Evolutionary conservation across 768 basidiomycete species (phyloP).

Genomic region (Lactarius deliciosus): DNA sequence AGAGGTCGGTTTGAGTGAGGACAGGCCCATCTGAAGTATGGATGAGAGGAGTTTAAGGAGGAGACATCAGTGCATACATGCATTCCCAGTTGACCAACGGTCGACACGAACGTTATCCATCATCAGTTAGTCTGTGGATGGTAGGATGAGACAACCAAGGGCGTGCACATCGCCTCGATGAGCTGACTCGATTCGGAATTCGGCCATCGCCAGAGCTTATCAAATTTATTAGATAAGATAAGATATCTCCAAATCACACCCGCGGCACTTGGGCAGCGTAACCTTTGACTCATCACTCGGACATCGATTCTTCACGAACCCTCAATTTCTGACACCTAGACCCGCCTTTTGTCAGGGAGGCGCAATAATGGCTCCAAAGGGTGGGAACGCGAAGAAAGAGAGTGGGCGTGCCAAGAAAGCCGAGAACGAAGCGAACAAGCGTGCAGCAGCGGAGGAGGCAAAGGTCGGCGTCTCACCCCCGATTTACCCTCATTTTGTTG

Average conservation of each 20-base stretch:
- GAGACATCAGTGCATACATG: constrained; percentile 21
- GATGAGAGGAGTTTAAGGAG: neutral
- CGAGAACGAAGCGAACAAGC: constrained; percentile 84
- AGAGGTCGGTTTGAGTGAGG: constrained; percentile 76
- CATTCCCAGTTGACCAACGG: constrained; percentile 24
- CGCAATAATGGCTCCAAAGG: constrained; percentile 75
- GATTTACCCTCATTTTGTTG: neutral
- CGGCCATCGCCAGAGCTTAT: constrained; percentile 4
- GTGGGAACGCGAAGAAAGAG: constrained; percentile 91
- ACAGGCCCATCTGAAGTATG: constrained; percentile 66
- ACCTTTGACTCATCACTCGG: constrained; percentile 1
- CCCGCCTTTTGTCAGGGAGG: neutral
- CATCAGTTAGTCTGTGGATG: neutral
- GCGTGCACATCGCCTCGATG: neutral
- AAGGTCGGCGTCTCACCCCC: constrained; percentile 45
- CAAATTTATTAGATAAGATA: constrained; percentile 18
- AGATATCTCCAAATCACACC: constrained; percentile 23
- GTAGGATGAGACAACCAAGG: neutral
- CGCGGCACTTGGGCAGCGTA: neutral
- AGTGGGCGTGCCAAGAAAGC: constrained; percentile 87
- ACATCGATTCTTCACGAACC: constrained; percentile 3
- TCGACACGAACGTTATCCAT: constrained; percentile 28
- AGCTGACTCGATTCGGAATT: neutral
- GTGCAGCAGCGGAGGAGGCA: constrained; percentile 55
- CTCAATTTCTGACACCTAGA: neutral